Base-by-base conservation (phyloP, 2,329 filamentous ascomycete species). In the Trichophyton verrucosum region DNA sequence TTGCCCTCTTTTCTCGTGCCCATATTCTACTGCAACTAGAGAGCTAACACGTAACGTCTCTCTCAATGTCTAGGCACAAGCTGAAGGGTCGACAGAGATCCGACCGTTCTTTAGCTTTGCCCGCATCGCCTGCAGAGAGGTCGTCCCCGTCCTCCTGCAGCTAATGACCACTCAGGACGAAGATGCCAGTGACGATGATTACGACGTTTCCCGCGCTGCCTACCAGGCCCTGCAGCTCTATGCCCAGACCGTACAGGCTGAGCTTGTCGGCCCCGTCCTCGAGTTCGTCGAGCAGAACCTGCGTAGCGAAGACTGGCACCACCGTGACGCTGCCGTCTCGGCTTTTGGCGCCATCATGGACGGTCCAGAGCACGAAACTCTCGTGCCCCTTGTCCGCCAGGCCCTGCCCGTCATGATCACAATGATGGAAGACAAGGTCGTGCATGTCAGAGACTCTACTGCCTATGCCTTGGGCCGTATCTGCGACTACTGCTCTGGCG, bases 261-360 rank as follows among this genome's bases (percentile, higher is more conserved):
- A 87, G 65, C 86, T 97, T 65, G 91, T 97, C 63, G 83, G 85
- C 53, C 87, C 90, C 6, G 92, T 99, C 33, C 84, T 99, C 61
- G 77, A 83, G 62, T 99, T 97, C 70, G 92, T 99, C 59, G 94
- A 99, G 79, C 81, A 82, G 69, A 91, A 97, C 77, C 82, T 99
- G 58, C 86, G 91, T 65, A 84, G 84, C 62, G 90, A 96, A 61
- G 90, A 97, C 75, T 99, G 94, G 94, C 91, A 95, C 74, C 84
- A 86, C 74, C 86, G 94, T 68, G 94, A 99, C 77, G 94, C 94
- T 59, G 91, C 94, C 58, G 94, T 99, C 36, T 96, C 94, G 62
- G 91, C 94, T 17, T 97, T 99, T 68, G 94, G 94, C 65, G 94
- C 91, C 66, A 97, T 99, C 68, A 96, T 99, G 91, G 94, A 99